Base-by-base conservation (phyloP, 2,329 filamentous ascomycete species). In the Macrophomina pseudophaseolina region DNA sequence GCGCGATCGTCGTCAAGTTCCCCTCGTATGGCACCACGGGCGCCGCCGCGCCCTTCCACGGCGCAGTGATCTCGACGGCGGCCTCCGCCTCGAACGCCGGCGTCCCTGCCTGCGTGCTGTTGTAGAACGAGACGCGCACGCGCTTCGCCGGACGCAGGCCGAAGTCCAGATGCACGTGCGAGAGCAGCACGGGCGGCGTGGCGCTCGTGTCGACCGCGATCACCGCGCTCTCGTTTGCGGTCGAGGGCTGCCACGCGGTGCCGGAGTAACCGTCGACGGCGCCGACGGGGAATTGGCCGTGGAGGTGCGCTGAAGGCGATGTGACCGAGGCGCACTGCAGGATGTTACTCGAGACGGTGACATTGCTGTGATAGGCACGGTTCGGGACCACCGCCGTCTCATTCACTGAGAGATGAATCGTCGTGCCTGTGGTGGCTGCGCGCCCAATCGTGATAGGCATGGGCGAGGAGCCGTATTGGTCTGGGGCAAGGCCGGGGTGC, bases 221-320 rank as follows among this genome's bases (percentile, higher is more conserved):
- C 4, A 91, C 72, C 4, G 85, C 81, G 4, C 83, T 80, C 0
- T 75, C 77, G 59, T 86, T 85, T 1, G 84, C 80, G 8, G 72
- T 73, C 1, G 78, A 72, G 0, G 89, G 88, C 72, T 91, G 88
- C 89, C 89, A 92, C 70, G 86, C 86, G 0, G 89, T 91, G 18
- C 85, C 85, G 5, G 85, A 80, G 2, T 88, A 87, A 63, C 90
- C 90, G 71, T 92, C 90, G 60, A 90, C 84, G 2, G 88, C 88
- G 0, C 85, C 83, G 63, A 90, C 81, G 1, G 90, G 89, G 78
- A 92, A 91, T 75, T 92, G 90, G 14, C 90, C 90, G 0, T 88
- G 85, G 32, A 83, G 78, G 72, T 84, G 86, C 1, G 75, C 72
- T 46, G 83, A 74, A 0, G 79, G 74, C 1, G 85, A 86, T 16